Evolutionary conservation across 2,329 filamentous ascomycete species (phyloP).

Genomic region (Plectosphaerella cucumerina): DNA sequence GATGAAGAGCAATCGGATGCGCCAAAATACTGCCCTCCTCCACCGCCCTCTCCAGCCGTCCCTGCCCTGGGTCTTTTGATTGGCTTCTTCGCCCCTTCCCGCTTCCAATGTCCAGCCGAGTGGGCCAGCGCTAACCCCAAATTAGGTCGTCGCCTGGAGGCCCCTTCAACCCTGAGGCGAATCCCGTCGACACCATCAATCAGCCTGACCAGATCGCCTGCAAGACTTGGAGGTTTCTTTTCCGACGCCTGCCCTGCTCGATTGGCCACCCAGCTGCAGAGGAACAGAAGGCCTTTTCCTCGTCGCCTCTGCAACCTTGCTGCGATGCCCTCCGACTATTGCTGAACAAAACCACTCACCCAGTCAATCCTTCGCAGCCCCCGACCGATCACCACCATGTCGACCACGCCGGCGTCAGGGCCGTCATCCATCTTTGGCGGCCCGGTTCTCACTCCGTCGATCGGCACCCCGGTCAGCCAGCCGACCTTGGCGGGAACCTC

Average conservation of each 20-base stretch:
- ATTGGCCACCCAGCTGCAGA: background rate
- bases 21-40: background rate
- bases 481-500: slow-evolving; percentile 17
- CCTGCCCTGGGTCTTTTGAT: background rate
- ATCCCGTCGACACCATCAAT: background rate
- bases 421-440: slow-evolving; percentile 1
- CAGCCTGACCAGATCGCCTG: background rate
- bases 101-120: background rate
- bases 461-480: slow-evolving; percentile 34
- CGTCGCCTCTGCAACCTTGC: background rate
- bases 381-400: background rate
- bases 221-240: background rate
- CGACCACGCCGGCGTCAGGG: background rate
- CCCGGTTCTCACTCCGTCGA: slow-evolving; percentile 35
- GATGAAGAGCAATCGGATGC: background rate
- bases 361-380: too few species aligned
- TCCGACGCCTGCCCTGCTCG: background rate
- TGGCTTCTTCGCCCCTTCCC: background rate
- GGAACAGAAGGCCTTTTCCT: background rate
- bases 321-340: background rate
- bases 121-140: slow-evolving; percentile 1
- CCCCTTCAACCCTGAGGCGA: too few species aligned
- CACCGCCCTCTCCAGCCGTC: background rate
- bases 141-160: too few species aligned
- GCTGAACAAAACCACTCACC: too few species aligned